Percentiles rank a stretch among this genome's conserved stretches.
Conservation (phyloP, 805 yeast genomes). For the Saccharomyces jurei region DNA sequence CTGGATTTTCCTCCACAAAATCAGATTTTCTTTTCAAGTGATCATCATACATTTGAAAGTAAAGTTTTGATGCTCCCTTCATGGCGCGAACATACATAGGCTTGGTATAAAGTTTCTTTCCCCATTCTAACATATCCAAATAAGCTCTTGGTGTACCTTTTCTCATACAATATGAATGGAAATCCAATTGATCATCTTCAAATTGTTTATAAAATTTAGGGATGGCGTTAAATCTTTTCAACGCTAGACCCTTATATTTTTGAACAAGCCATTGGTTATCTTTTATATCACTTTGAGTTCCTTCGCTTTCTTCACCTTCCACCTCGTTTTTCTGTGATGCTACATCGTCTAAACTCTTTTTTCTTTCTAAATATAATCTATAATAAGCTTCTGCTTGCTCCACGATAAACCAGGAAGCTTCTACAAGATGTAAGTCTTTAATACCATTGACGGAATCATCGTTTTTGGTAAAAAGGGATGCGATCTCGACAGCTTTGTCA, state of each 20-base stretch:
- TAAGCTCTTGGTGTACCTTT: constrained; percentile 86
- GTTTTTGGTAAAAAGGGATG: constrained; percentile 77
- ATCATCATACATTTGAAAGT: constrained; percentile 34
- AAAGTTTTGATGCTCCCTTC: constrained; percentile 52
- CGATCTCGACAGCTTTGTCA: constrained; percentile 64
- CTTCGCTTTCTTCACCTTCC: constrained; percentile 9
- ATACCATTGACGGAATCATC: constrained; percentile 78
- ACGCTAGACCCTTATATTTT: constrained; percentile 57
- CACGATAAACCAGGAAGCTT: constrained; percentile 79
- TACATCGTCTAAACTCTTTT: constrained; percentile 15
- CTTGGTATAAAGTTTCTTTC: constrained; percentile 57
- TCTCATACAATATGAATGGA: constrained; percentile 87
- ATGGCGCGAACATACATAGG: constrained; percentile 69
- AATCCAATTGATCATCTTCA: constrained; percentile 81
- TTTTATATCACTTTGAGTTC: constrained; percentile 18
- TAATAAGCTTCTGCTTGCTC: constrained; percentile 80
- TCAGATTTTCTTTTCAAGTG: constrained; percentile 8
- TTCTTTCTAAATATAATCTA: constrained; percentile 42
- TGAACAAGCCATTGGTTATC: constrained; percentile 38
- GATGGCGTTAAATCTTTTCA: constrained; percentile 68
- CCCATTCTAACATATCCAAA: constrained; percentile 73
- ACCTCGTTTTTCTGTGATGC: constrained; percentile 1
- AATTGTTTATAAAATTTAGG: constrained; percentile 61
- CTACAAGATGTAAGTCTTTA: constrained; percentile 79
- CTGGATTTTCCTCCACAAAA: constrained; percentile 5